Base-by-base conservation (phyloP, 202 grass and related monocot genomes). In the Dendrocalamus latiflorus region DNA sequence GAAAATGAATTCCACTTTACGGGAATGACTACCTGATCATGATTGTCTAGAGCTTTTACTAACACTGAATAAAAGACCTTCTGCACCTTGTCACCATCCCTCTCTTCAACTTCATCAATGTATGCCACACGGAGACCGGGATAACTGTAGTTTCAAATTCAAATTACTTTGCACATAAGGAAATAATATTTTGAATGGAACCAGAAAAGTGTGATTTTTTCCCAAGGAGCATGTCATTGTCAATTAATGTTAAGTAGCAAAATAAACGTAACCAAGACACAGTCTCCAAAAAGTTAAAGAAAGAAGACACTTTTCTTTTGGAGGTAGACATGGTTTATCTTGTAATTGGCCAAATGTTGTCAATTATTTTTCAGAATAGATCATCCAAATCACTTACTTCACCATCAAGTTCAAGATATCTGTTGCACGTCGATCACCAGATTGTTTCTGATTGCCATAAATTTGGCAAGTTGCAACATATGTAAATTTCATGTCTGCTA, bases 321-420 rank as follows among this genome's bases (percentile, higher is more conserved):
- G 54, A 15, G 44, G 12, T 61, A 76, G 16, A 70, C 20, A 75
- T 51, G 30, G 37, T 58, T 59, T 87, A 55, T 78, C 59, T 77
- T 73, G 65, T 63, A 20, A 45, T 58, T 55, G 21, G 39, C 17
- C 72, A 67, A 62, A 54, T 63, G 18, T 39, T 79, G 10, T 37
- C 44, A 43, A 60, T 76, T 78, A 18, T 59, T 59, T 57, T 73
- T 22, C 8, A 8, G 39, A 75, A 83, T 51, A 70, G 6, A 78
- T 78, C 54, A 67, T 72, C 8, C 6, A 77, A 72, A 82, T 49
- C 22, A 82, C 92, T 89, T 93, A 98, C 95, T 93, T 90, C 75
- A 98, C 95, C 92, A 98, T 98, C 85, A 98, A 88, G 90, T 98
- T 98, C 80, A 98, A 84, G 75, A 98, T 98, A 83, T 98, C 92